These are phyloP conservation scores for Xylaria telfairii DNA, from an alignment of 495 filamentous ascomycete species.

Conservation along the genomic window DNA sequence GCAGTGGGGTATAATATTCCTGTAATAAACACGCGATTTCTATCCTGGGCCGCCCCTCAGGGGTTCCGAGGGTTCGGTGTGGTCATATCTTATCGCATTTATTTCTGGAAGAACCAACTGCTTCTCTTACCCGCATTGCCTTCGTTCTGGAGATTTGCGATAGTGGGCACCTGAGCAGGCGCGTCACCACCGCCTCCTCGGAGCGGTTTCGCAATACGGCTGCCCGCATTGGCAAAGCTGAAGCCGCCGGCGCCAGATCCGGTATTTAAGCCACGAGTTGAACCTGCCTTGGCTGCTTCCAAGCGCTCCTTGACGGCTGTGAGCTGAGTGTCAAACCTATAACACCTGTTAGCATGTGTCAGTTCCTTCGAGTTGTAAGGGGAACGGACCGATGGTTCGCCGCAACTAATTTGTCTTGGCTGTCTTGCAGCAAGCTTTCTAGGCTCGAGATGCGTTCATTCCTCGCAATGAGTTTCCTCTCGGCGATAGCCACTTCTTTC, in stretches of 20 bases:
- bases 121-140: conserved; percentile 58
- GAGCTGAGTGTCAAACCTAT: conserved; percentile 94
- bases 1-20: conserved; percentile 1
- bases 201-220: conserved; percentile 95
- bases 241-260: conserved; percentile 67
- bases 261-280: conserved; percentile 77
- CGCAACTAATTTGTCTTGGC: conserved; percentile 94
- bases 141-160: conserved; percentile 59
- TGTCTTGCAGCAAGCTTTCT: conserved; percentile 91
- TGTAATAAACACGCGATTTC: conserved; percentile 4
- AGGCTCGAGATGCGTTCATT: conserved; percentile 96
- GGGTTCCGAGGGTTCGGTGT: background rate
- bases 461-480: conserved; percentile 92
- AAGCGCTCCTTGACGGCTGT: conserved; percentile 96
- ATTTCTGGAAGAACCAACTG: conserved; percentile 65
- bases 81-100: conserved; percentile 22
- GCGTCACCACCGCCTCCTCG: conserved; percentile 77
- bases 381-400: conserved; percentile 88
- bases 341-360: conserved; percentile 25
- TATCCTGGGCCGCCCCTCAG: background rate
- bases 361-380: conserved; percentile 3
- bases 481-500: conserved; percentile 98
- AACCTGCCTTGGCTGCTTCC: conserved; percentile 90
- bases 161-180: conserved; percentile 55
- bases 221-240: conserved; percentile 74